A percentile compares a stretch with the other conserved stretches of the same genome.
phyloP scores from a whole-genome alignment of 176 grass and related monocot species.

The Raddia distichophylla region DNA sequence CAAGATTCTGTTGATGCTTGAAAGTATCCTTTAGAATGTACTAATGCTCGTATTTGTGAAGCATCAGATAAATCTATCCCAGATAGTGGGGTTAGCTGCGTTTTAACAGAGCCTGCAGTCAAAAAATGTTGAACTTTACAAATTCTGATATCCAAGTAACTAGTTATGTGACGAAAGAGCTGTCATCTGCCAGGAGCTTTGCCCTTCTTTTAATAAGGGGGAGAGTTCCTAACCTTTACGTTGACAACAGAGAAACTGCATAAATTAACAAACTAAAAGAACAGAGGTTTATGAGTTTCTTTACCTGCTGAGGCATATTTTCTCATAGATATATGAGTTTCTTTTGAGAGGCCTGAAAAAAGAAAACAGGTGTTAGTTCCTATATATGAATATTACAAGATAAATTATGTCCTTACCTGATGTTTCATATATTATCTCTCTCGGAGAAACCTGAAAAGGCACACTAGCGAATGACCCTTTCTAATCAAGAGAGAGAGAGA shows the following conservation, averaged over 20 bases:
- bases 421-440: conserved; percentile 87
- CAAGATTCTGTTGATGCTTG: conserved; percentile 61
- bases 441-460: conserved; percentile 76
- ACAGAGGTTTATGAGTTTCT: conserved; percentile 14
- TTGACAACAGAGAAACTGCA: conserved; percentile 19
- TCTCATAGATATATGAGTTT: conserved; percentile 61
- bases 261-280: neutral
- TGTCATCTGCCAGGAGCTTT: neutral
- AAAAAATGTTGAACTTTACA: conserved; percentile 20
- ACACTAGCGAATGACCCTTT: conserved; percentile 35
- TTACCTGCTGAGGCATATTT: conserved; percentile 94
- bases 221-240: neutral
- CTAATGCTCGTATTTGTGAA: conserved; percentile 60
- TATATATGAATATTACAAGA: conserved; percentile 20
- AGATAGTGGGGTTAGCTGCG: conserved; percentile 65
- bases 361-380: conserved; percentile 15
- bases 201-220: neutral
- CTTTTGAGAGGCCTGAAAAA: conserved; percentile 85
- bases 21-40: conserved; percentile 87
- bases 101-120: conserved; percentile 75
- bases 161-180: neutral
- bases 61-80: conserved; percentile 63
- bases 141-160: neutral
- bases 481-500: conserved; percentile 21
- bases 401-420: conserved; percentile 65